A percentile compares a stretch with the other conserved stretches of the same genome.
Evolutionary conservation across 140 eudicot genomes (phyloP).

Genomic region (Stevia rebaudiana): DNA sequence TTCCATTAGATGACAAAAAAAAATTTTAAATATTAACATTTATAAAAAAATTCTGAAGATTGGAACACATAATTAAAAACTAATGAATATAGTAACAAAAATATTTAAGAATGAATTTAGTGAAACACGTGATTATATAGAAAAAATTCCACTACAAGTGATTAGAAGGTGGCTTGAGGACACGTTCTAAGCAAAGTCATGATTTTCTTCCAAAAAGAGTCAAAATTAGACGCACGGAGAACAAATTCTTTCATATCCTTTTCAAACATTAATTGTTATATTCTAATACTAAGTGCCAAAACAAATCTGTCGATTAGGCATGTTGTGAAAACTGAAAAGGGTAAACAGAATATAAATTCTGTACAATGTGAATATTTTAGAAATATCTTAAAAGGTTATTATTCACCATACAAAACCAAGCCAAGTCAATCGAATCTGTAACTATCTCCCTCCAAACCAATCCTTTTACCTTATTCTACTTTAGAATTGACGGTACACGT

Average conservation of each 20-base stretch:
- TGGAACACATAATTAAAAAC: no score
- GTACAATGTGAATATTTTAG: background rate
- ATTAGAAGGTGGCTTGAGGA: background rate
- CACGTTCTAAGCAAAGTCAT: conserved; percentile 35
- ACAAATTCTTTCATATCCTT: background rate
- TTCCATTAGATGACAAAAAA: no score
- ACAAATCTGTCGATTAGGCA: background rate
- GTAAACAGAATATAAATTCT: conserved; percentile 5
- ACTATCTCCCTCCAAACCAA: conserved; percentile 25
- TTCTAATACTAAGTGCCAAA: background rate
- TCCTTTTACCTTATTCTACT: conserved; percentile 10
- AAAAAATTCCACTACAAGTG: background rate
- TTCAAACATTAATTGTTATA: background rate
- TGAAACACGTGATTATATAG: background rate
- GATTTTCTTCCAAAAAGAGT: conserved; percentile 20
- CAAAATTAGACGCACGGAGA: conserved; percentile 7
- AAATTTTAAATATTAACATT: no score
- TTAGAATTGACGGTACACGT: background rate
- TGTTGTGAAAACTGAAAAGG: background rate
- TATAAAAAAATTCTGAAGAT: no score
- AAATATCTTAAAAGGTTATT: background rate
- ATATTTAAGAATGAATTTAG: background rate
- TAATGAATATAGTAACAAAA: no score
- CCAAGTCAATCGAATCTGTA: conserved; percentile 26
- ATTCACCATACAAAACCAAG: conserved; percentile 25